Conservation (phyloP, 2,329 filamentous ascomycete genomes). For the Thermothelomyces thermophilus region DNA sequence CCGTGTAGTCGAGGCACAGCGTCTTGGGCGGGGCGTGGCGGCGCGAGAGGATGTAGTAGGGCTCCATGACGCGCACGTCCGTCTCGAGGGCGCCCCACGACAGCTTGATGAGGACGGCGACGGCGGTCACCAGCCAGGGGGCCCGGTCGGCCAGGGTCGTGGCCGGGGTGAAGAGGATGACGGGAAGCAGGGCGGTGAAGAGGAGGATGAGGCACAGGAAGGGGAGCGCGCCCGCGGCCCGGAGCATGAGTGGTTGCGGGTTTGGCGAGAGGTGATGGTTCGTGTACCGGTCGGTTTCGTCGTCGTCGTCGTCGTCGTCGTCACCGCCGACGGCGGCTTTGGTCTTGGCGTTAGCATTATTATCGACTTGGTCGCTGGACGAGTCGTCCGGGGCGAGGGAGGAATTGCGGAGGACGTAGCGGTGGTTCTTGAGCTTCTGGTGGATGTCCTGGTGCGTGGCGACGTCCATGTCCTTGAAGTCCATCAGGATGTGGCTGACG, state of each 20-base stretch:
- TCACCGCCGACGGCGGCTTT: too few species aligned
- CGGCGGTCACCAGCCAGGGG: conserved; percentile 58
- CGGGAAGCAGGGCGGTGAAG: conserved; percentile 32
- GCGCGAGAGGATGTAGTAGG: conserved; percentile 62
- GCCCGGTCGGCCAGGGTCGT: conserved; percentile 52
- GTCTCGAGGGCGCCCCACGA: conserved; percentile 63
- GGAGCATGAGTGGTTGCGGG: conserved; percentile 64
- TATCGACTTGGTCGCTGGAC: conserved; percentile 32
- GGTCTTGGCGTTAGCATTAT: conserved; percentile 35
- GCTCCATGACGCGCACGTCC: conserved; percentile 65
- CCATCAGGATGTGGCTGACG: conserved; percentile 63
- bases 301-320: conserved; percentile 30
- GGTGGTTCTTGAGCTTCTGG: conserved; percentile 55
- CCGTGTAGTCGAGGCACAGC: conserved; percentile 66
- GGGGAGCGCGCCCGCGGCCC: conserved; percentile 50
- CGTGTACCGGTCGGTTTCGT: conserved; percentile 41
- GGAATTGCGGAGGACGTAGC: conserved; percentile 64
- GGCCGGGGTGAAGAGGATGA: conserved; percentile 46
- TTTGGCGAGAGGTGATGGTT: conserved; percentile 48
- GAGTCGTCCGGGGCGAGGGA: conserved; percentile 60
- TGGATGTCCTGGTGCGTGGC: conserved; percentile 62
- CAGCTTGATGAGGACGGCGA: conserved; percentile 62
- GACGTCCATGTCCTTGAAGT: conserved; percentile 66
- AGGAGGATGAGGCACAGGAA: conserved; percentile 53
- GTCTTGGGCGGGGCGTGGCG: conserved; percentile 59